Evolutionary conservation across 495 filamentous ascomycete species (phyloP).

Genomic region (Talaromyces ruber): DNA sequence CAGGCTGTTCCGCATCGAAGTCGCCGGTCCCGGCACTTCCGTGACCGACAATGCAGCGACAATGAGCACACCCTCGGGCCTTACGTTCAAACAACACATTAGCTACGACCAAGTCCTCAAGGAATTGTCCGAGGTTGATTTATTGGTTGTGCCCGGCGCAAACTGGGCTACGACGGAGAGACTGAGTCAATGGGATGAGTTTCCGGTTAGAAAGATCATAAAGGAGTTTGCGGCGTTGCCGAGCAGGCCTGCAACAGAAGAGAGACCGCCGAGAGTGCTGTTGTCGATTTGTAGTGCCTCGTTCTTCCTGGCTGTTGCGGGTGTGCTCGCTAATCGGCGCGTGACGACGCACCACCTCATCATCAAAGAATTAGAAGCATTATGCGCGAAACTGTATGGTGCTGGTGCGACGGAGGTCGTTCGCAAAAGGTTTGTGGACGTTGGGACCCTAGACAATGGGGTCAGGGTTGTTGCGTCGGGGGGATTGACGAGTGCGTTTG

Average conservation of each 20-base stretch:
- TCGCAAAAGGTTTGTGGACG: constrained; percentile 8
- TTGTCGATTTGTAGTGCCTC: constrained; percentile 1
- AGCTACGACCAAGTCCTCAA: neutral
- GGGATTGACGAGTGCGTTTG: constrained; percentile 11
- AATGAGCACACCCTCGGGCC: neutral
- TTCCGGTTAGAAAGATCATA: neutral
- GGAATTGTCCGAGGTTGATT: neutral
- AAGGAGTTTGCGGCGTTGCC: neutral
- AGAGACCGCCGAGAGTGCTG: neutral
- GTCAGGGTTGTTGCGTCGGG: constrained; percentile 8
- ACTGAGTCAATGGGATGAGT: neutral
- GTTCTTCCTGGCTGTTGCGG: neutral
- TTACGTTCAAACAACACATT: neutral
- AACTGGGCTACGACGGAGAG: neutral
- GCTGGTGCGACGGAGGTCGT: neutral
- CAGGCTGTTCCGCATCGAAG: neutral
- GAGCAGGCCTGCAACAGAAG: neutral
- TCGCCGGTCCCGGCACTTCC: neutral
- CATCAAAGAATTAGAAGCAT: neutral
- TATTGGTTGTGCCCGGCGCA: constrained; percentile 1
- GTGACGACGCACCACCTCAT: neutral
- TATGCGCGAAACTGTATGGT: neutral
- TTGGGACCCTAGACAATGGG: constrained; percentile 7
- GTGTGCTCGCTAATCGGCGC: neutral
- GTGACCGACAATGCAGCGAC: neutral